A percentile compares a stretch with the other conserved stretches of the same genome.
phyloP scores from a whole-genome alignment of 352 stramenopile genomes.

The Phytophthora syringae region DNA sequence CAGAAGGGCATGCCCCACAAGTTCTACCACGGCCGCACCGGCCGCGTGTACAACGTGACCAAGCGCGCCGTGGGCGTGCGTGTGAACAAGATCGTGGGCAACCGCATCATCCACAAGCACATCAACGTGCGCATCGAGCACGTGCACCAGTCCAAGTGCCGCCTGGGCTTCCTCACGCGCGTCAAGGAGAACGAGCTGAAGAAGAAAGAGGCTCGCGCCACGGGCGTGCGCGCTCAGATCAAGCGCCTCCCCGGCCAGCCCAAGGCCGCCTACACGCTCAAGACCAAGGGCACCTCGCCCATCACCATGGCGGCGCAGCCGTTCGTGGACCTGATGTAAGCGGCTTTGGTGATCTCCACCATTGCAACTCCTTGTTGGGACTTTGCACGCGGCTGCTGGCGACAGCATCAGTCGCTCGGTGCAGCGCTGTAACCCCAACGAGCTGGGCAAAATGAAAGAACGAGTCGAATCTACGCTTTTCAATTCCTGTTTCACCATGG shows the following conservation, averaged over 20 bases:
- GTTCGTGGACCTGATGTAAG: slow-evolving; percentile 99
- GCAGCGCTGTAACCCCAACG: slow-evolving; percentile 33
- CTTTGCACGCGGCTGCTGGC: slow-evolving; percentile 13
- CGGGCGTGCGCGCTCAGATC: slow-evolving; percentile 91
- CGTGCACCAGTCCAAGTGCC: slow-evolving; percentile 98
- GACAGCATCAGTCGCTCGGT: neutral
- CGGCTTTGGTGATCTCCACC: slow-evolving; percentile 18
- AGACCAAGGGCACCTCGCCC: slow-evolving; percentile 87
- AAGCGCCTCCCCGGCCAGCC: slow-evolving; percentile 96
- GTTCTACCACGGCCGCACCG: slow-evolving; percentile 99
- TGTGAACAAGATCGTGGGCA: slow-evolving; percentile 99
- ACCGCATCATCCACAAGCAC: slow-evolving; percentile 99
- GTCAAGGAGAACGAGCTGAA: slow-evolving; percentile 98
- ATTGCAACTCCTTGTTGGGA: slow-evolving; percentile 29
- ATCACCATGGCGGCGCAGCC: slow-evolving; percentile 98
- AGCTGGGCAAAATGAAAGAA: slow-evolving; percentile 49
- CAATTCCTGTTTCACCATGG: too few relatives aligned
- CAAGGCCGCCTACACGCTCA: slow-evolving; percentile 96
- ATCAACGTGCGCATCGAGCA: slow-evolving; percentile 99
- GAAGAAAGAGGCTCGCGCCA: slow-evolving; percentile 96
- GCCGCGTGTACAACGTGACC: slow-evolving; percentile 99
- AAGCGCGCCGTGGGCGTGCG: slow-evolving; percentile 98
- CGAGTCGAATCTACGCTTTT: slow-evolving; percentile 45
- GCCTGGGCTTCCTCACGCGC: slow-evolving; percentile 97
- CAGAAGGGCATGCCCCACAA: slow-evolving; percentile 99